Percentiles rank a stretch among this genome's conserved stretches.
These are phyloP conservation scores for Chamaenerion angustifolium DNA, from an alignment of 345 rosid genomes.

Conservation along the genomic window DNA sequence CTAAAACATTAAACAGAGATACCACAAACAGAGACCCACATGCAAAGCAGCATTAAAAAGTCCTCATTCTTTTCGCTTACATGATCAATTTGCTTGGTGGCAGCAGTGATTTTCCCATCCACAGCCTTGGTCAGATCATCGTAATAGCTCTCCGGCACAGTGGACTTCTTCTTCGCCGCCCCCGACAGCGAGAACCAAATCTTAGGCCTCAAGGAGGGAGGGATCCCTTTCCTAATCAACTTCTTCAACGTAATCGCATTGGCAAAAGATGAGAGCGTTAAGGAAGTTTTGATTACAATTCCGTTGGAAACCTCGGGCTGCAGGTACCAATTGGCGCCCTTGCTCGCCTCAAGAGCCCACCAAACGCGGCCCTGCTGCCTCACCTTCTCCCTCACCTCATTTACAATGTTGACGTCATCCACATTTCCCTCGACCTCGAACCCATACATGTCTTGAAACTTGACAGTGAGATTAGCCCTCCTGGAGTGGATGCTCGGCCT, in stretches of 20 bases:
- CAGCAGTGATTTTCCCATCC: slow-evolving; percentile 86
- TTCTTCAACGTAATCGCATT: slow-evolving; percentile 82
- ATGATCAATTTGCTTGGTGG: slow-evolving; percentile 94
- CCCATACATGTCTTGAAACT: slow-evolving; percentile 88
- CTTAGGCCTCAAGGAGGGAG: slow-evolving; percentile 91
- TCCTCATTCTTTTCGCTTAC: slow-evolving; percentile 32
- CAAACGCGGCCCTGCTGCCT: slow-evolving; percentile 91
- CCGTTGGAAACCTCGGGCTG: slow-evolving; percentile 69
- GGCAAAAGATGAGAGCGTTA: slow-evolving; percentile 59
- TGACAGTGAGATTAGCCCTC: slow-evolving; percentile 79
- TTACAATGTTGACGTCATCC: slow-evolving; percentile 85
- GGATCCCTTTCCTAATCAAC: slow-evolving; percentile 92
- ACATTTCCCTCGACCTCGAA: slow-evolving; percentile 97
- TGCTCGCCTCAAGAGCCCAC: slow-evolving; percentile 99
- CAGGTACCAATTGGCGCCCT: slow-evolving; percentile 98
- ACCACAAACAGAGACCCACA: not conserved
- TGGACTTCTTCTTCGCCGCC: slow-evolving; percentile 98
- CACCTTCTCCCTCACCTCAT: slow-evolving; percentile 95
- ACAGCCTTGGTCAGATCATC: slow-evolving; percentile 78
- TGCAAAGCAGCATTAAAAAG: not conserved
- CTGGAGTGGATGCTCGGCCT: slow-evolving; percentile 96
- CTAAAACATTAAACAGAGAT: too few species aligned
- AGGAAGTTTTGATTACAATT: slow-evolving; percentile 74
- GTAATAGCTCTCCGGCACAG: slow-evolving; percentile 93
- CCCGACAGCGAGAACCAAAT: slow-evolving; percentile 98